Base-by-base conservation (phyloP, 139 green algal genomes). In the Micromonas pusilla region DNA sequence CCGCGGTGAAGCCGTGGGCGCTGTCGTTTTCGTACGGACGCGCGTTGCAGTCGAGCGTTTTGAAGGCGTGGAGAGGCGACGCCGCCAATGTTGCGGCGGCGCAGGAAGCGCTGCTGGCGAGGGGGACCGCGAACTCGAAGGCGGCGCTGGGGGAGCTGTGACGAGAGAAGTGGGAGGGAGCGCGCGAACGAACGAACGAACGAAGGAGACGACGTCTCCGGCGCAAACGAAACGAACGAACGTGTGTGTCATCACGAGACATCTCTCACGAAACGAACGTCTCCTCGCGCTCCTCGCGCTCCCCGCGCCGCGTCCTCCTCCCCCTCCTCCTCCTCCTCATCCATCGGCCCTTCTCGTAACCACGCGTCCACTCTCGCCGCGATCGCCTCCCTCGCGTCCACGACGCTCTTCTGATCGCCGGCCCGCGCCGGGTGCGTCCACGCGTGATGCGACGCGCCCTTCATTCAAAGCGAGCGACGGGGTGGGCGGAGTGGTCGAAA, bases 111-210 rank as follows among this genome's bases (percentile, higher is more conserved):
- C 91, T 99, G 28, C 80, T 99, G 32, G 90, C 89, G 83, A 91
- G 93, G 72, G 93, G 94, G 74, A 90, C 91, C 83, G 93, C 93
- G 85, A 98, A 98, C 94, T 94, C 86, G 54, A 79, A 88, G 37
- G 95, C 95, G 2, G 93, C 98, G 91, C 83, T 94, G 34, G 95
- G 95, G 84, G 91, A 98, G 92, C 97, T 97, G 16, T 73, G 37
- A 73, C 3, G 31, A 5, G 62, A 5, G 4, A 5, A 20, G n/a
- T 72, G n/a, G 33, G 4, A 21, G n/a, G 26, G 3, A 20, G 36
- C 9, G 45, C 16, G 45, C 45, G 9, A 16, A 57, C 45, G 45
- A 9, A 16, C 16, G 9, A 57, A 23, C 9, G 45, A 57, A 23
- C 45, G 45, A n/a, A n/a, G n/a, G n/a, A n/a, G n/a, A n/a, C n/a